Evolutionary conservation across 352 stramenopile species (phyloP), one percentile per base, ranked within the genome.

Genomic region (Aphanomyces stellatus): DNA sequence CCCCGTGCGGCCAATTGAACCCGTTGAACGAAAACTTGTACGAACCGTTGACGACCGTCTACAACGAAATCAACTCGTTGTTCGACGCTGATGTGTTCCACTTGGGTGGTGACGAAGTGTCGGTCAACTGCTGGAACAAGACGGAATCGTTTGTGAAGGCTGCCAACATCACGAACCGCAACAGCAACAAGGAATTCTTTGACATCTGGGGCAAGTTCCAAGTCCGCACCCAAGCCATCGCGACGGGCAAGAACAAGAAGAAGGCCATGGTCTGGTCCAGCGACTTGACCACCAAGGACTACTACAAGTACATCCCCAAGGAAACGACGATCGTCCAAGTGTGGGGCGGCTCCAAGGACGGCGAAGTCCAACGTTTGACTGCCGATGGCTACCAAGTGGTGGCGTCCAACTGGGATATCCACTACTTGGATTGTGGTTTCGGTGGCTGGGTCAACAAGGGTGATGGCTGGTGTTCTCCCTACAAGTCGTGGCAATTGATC

Each of bases 81-180:
- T 72, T 72, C 24, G 40, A 55, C 22, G 27, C 43, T 34, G 57
- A 72, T 19, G 7, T 71, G 1, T 37, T 72, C 41, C 66, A 72
- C 40, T 65, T 72, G 62, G 66, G 66, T 24, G 66, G 66, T 22
- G 66, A 72, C 2, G 66, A 72, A 71, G 62, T 71, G 33, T 48
- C 60, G 15, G 2, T 69, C 13, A 37, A 17, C 30, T 72, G 66
- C 34, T 72, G 66, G 66, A 66, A 66, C 33, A 57, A 24, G n/a
- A 28, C 59, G 25, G 24, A 10, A 4, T 31, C 37, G 4, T 22
- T 66, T 22, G 28, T n/a, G 22, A 34, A 60, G 40, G n/a, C 55
- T 24, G n/a, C n/a, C n/a, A n/a, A n/a, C n/a, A 59, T 66, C 15
- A 57, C 8, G 10, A 28, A 66, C 28, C 37, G 42, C 15, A 40